Evolutionary conservation across 1,139 yeast species (phyloP).

Genomic region (Diutina catenulata): DNA sequence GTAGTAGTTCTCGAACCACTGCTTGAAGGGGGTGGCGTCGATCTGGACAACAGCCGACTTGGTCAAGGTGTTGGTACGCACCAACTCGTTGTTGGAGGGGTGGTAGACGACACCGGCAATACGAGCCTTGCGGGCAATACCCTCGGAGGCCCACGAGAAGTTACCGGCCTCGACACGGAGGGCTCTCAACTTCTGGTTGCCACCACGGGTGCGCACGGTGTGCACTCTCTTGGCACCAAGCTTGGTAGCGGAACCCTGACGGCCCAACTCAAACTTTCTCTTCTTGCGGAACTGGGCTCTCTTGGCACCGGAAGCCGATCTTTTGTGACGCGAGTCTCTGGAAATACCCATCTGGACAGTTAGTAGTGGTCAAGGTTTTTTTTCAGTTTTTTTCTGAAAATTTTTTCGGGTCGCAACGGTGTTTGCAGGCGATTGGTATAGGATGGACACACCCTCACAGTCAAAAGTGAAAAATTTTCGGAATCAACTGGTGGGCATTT

Average conservation of each 20-base stretch:
- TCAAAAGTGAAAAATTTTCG: no score
- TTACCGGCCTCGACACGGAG: conserved; percentile 98
- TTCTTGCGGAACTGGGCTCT: conserved; percentile 99
- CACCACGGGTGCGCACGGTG: conserved; percentile 99
- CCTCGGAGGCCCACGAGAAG: conserved; percentile 99
- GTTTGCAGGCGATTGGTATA: no score
- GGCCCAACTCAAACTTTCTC: conserved; percentile 99
- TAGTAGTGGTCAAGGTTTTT: conserved; percentile 17
- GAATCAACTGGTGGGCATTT: no score
- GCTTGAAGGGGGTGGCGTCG: conserved; percentile 99
- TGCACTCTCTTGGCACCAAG: conserved; percentile 98
- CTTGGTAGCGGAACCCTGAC: conserved; percentile 99
- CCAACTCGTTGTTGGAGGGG: conserved; percentile 99
- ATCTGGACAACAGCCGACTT: conserved; percentile 98
- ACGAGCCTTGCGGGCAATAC: conserved; percentile 98
- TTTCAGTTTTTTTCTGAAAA: not conserved
- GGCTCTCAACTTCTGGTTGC: conserved; percentile 99
- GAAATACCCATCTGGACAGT: conserved; percentile 91
- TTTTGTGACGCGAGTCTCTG: conserved; percentile 99
- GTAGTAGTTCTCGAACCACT: conserved; percentile 98
- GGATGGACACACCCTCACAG: no score
- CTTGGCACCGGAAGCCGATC: conserved; percentile 99
- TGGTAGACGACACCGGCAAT: conserved; percentile 96
- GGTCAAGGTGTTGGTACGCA: conserved; percentile 99
- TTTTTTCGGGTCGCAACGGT: no score